Evolutionary conservation across 345 rosid species (phyloP).

Genomic region (Eucalyptus camaldulensis): DNA sequence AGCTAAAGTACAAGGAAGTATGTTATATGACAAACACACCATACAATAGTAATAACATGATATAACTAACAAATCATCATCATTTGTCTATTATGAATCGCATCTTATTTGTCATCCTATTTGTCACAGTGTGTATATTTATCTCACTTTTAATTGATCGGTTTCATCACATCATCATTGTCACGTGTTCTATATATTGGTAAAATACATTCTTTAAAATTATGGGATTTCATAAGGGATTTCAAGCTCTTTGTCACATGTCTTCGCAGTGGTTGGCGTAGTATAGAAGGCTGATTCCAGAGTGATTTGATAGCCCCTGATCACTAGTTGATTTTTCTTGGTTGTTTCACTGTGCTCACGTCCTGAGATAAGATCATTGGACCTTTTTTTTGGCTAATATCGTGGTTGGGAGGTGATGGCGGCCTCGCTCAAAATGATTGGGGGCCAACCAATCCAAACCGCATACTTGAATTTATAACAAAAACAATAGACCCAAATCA

Average conservation of each 20-base stretch:
- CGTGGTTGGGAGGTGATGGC: neutral
- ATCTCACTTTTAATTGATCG: neutral
- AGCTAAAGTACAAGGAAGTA: neutral
- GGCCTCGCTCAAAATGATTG: neutral
- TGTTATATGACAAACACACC: accelerated
- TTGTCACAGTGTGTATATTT: accelerated
- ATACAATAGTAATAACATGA: neutral
- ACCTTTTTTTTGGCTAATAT: neutral
- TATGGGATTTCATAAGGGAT: neutral
- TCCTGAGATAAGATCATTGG: neutral
- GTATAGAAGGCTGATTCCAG: neutral
- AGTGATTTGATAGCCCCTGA: neutral
- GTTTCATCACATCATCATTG: accelerated
- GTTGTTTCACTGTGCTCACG: neutral
- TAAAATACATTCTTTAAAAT: accelerated
- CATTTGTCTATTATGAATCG: accelerated
- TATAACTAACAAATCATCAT: neutral
- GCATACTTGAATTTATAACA: neutral
- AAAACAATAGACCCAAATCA: neutral
- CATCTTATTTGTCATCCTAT: neutral
- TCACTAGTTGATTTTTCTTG: neutral
- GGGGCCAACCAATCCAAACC: neutral
- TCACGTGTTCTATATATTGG: accelerated
- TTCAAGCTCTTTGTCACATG: neutral
- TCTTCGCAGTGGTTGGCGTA: accelerated